Evolutionary conservation across 192 early-diverging fungal species (phyloP).

Genomic region (Coemansia sp.): DNA sequence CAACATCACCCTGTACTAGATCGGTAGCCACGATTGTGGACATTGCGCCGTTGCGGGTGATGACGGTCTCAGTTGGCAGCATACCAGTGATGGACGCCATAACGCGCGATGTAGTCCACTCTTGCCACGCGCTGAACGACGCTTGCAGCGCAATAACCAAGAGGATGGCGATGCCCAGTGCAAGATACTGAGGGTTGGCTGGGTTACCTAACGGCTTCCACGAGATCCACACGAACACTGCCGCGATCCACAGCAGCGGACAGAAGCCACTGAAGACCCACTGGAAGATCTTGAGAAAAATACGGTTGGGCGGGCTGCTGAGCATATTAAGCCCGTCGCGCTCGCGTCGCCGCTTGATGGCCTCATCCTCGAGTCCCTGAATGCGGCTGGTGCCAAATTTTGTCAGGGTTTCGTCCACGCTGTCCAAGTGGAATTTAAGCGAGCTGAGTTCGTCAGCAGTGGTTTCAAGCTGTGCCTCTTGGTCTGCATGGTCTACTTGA

Average conservation of each 20-base stretch:
- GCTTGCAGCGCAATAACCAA: constrained; percentile 63
- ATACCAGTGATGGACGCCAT: constrained; percentile 69
- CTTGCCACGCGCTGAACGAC: constrained; percentile 62
- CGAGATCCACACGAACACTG: constrained; percentile 58
- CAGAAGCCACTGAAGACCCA: constrained; percentile 69
- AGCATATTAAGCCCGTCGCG: constrained; percentile 9
- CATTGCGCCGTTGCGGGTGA: constrained; percentile 63
- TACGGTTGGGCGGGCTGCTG: constrained; percentile 3
- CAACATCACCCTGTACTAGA: constrained; percentile 92
- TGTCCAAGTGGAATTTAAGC: constrained; percentile 4
- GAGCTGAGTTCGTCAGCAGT: not conserved
- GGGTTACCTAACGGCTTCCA: constrained; percentile 53
- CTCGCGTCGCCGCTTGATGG: constrained; percentile 9
- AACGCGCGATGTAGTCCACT: constrained; percentile 61
- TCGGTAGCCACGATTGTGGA: constrained; percentile 55
- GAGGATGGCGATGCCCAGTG: constrained; percentile 51
- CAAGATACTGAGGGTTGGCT: constrained; percentile 30
- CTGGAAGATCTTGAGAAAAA: constrained; percentile 22
- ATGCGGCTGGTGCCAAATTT: constrained; percentile 16
- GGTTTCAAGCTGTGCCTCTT: not conserved
- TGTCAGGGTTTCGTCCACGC: constrained; percentile 2
- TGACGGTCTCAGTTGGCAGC: constrained; percentile 61
- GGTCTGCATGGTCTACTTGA: not conserved
- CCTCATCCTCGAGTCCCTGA: constrained; percentile 8
- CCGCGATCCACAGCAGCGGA: constrained; percentile 61